Evolutionary conservation across 1,284 basidiomycete species (phyloP).

Genomic region (Neotropicomus parvogracilis): DNA sequence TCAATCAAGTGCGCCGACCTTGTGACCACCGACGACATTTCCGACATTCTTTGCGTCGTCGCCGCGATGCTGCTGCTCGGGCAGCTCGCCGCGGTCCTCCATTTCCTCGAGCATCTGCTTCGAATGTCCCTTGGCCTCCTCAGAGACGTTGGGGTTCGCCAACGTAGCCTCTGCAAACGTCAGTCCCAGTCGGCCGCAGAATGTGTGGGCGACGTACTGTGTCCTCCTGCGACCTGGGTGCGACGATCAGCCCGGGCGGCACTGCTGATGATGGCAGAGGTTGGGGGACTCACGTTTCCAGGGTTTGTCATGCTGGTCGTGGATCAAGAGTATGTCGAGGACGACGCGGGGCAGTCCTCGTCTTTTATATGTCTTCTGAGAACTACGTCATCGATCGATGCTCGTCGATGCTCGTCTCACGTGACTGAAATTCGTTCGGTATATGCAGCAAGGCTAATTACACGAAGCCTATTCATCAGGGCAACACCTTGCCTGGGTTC

Average conservation of each 20-base stretch:
- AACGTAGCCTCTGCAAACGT: slow-evolving; percentile 34
- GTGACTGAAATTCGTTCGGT: too few species aligned
- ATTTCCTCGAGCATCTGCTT: slow-evolving; percentile 42
- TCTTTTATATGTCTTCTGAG: slow-evolving; percentile 12
- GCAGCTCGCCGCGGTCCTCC: slow-evolving; percentile 22
- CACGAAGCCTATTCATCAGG: not conserved
- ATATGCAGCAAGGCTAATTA: too few species aligned
- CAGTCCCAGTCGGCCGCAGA: not conserved
- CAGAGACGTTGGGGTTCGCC: slow-evolving; percentile 47
- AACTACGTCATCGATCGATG: slow-evolving; percentile 10
- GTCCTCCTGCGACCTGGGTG: slow-evolving; percentile 8
- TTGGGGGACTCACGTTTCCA: slow-evolving; percentile 18
- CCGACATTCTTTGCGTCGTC: slow-evolving; percentile 17
- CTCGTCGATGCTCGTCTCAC: not conserved
- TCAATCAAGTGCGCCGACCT: slow-evolving; percentile 13
- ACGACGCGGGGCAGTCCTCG: not conserved
- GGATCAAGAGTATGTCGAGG: slow-evolving; percentile 1
- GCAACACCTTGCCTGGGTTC: slow-evolving; percentile 83
- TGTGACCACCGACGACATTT: slow-evolving; percentile 29
- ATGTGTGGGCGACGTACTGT: slow-evolving; percentile 1
- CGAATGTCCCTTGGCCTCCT: slow-evolving; percentile 48
- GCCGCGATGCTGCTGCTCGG: slow-evolving; percentile 12
- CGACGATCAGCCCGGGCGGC: not conserved
- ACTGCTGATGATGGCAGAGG: not conserved
- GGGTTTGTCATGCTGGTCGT: slow-evolving; percentile 14